Base-by-base conservation (phyloP, 2,329 filamentous ascomycete species). In the Penicillium occitanis region DNA sequence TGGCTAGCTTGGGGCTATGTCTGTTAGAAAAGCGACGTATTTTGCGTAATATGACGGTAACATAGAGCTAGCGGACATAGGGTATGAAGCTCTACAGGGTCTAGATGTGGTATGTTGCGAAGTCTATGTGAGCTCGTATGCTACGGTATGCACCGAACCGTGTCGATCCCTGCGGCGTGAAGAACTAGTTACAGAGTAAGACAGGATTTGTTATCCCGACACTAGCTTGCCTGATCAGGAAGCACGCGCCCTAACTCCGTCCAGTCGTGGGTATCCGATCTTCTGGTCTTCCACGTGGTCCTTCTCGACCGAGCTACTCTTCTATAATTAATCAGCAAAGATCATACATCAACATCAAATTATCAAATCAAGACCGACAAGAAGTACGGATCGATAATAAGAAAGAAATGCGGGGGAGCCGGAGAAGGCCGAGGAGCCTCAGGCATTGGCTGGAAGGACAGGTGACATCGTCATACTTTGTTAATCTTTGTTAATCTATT, bases 371-470 rank as follows among this genome's bases (percentile, higher is more conserved):
- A 53, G n/a, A 28, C 25, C 46, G 19, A 17, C 22, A 48, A 48
- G 19, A 22, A 48, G 8, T 28, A 51, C 14, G 7, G 10, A 5
- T 10, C 33, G 50, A 30, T 8, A 11, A n/a, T 11, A 5, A 30
- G 17, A 33, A 35, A 17, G 42, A 44, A 61, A 61, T 48, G 58
- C 58, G 58, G 42, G 42, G 58, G 48, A 35, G 11, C 28, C 25
- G 58, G 28, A 30, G n/a, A 35, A 33, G 42, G 42, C 42, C 19
- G n/a, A 50, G 5, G 50, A 53, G 50, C 50, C 50, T 53, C 50
- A 53, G 50, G 50, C 28, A 53, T 53, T 53, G 28, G 28, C 28
- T 11, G 50, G 28, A n/a, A 33, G 25, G 25, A 14, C 50, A 10
- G 17, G 25, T 35, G 42, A 61, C 58, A 17, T 61, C 42, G 25